Percentiles rank a stretch among this genome's conserved stretches.
Evolutionary conservation across 73 alveolate genomes (phyloP).

Genomic region (Paramecium pentaurelia): DNA sequence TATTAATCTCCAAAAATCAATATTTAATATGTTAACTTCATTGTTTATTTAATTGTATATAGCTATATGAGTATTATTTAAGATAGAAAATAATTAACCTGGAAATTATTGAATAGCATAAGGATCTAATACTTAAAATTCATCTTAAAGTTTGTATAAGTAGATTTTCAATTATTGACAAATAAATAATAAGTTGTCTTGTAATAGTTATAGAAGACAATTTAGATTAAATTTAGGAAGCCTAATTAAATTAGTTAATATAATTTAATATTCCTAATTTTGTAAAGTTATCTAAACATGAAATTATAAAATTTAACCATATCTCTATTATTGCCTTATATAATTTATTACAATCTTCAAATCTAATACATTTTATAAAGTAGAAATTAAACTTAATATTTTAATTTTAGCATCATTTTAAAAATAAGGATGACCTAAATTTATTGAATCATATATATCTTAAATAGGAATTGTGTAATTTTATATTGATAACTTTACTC

Average conservation of each 20-base stretch:
- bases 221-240: not conserved
- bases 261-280: not conserved
- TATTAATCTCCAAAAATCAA: not conserved
- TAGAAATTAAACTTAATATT: not conserved
- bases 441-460: not conserved
- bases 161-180: not conserved
- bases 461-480: not conserved
- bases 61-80: not conserved
- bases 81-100: not conserved
- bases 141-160: not conserved
- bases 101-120: not conserved
- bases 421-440: too few relatives aligned
- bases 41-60: not conserved
- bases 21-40: not conserved
- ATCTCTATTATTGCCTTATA: too few relatives aligned
- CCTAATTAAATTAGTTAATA: not conserved
- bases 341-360: not conserved
- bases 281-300: not conserved
- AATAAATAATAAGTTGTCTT: not conserved
- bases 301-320: not conserved
- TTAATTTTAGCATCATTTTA: too few relatives aligned
- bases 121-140: not conserved
- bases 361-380: not conserved
- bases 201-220: not conserved
- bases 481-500: not conserved